Conservation (phyloP, 306 rosid species). For the Sophora flavescens region DNA sequence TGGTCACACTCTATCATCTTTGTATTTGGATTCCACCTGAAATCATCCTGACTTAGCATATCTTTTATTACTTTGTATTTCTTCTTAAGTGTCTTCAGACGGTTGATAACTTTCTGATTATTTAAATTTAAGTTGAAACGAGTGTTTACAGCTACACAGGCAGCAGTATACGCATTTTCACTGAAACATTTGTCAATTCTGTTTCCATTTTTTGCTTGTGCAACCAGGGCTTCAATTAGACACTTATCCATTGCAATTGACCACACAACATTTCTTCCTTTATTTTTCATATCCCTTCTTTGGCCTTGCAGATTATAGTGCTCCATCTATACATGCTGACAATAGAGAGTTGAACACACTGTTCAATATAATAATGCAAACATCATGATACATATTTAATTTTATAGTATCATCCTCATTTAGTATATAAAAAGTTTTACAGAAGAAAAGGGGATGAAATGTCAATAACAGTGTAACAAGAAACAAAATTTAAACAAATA, state of each 20-base stretch:
- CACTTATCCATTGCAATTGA: conserved; percentile 85
- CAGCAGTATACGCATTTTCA: conserved; percentile 83
- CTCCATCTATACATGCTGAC: conserved; percentile 64
- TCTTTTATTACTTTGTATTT: conserved; percentile 77
- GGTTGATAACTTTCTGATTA: conserved; percentile 83
- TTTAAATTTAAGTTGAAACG: conserved; percentile 75
- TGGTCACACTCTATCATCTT: conserved; percentile 72
- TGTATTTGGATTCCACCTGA: conserved; percentile 73
- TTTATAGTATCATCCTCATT: not conserved
- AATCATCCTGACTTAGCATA: conserved; percentile 73
- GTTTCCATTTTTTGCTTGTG: conserved; percentile 80
- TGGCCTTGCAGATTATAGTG: conserved; percentile 67
- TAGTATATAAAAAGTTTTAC: not conserved
- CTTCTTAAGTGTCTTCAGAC: conserved; percentile 84
- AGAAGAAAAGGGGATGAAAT: not conserved
- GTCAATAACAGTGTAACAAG: no score
- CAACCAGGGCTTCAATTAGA: conserved; percentile 72
- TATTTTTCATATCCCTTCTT: conserved; percentile 75
- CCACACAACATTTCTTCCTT: conserved; percentile 90
- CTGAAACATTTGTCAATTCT: conserved; percentile 82
- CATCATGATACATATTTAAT: not conserved
- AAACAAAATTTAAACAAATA: no score
- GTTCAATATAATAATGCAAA: conserved; percentile 23
- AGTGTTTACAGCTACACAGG: conserved; percentile 78
- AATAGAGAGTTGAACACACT: not conserved